A percentile compares a stretch with the other conserved stretches of the same genome.
Conservation (phyloP, 2,329 filamentous ascomycete genomes). For the Emergomyces africanus region DNA sequence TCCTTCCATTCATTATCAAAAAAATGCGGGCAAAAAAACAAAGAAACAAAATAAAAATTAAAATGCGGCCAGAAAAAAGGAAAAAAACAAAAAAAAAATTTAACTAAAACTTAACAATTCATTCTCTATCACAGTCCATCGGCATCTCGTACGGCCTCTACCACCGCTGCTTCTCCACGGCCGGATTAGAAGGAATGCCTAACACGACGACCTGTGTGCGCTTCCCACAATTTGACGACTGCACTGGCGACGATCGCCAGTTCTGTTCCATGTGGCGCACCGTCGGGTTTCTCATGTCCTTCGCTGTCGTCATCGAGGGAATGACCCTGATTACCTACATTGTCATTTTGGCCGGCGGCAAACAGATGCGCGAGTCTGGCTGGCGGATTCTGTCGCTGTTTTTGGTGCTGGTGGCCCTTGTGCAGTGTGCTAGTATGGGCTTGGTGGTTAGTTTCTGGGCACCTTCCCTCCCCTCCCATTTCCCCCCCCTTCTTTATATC, state of each 20-base stretch:
- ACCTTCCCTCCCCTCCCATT: not conserved
- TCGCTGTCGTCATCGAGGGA: slow-evolving; percentile 69
- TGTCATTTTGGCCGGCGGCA: slow-evolving; percentile 65
- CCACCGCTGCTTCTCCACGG: slow-evolving; percentile 56
- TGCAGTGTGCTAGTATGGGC: slow-evolving; percentile 64
- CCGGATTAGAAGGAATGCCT: not conserved
- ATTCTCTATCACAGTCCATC: slow-evolving; percentile 13
- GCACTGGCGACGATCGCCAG: slow-evolving; percentile 50
- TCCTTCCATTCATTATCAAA: not conserved
- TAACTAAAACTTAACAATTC: too few relatives aligned
- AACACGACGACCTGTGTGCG: slow-evolving; percentile 20
- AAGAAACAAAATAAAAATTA: too few relatives aligned
- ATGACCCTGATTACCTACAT: slow-evolving; percentile 68
- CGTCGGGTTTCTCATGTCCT: slow-evolving; percentile 75
- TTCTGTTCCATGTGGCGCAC: slow-evolving; percentile 92
- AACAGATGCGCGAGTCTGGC: slow-evolving; percentile 64
- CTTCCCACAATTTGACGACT: slow-evolving; percentile 58
- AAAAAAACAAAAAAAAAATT: too few relatives aligned
- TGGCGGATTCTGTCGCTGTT: slow-evolving; percentile 65
- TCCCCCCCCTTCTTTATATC: not conserved
- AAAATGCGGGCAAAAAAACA: too few relatives aligned
- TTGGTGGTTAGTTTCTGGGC: slow-evolving; percentile 65
- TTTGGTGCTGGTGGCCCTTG: slow-evolving; percentile 50
- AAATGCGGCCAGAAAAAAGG: too few relatives aligned
- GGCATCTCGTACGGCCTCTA: slow-evolving; percentile 58